Evolutionary conservation across 176 grass and related monocot genomes (phyloP).

Genomic region (Luzula sylvatica): DNA sequence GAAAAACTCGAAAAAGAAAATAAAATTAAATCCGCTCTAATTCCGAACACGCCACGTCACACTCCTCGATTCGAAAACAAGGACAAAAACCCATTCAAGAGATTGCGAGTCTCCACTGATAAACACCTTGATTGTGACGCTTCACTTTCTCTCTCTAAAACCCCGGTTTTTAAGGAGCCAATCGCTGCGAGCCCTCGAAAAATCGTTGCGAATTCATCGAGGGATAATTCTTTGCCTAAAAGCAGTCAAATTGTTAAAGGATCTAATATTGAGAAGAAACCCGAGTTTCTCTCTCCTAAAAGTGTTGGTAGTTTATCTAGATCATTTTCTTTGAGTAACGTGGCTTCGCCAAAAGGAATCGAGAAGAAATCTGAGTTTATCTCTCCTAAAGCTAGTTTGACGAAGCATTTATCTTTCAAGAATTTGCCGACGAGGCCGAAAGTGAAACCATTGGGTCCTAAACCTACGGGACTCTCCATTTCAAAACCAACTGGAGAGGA

Average conservation of each 20-base stretch:
- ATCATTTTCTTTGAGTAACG: slow-evolving; percentile 39
- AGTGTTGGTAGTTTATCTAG: slow-evolving; percentile 46
- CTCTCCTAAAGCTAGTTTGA: slow-evolving; percentile 61
- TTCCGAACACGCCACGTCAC: slow-evolving; percentile 4
- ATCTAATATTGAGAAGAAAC: slow-evolving; percentile 23
- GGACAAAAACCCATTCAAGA: slow-evolving; percentile 22
- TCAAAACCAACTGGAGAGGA: slow-evolving; percentile 35
- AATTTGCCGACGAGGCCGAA: slow-evolving; percentile 42
- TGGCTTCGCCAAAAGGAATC: slow-evolving; percentile 13
- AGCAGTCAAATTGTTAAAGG: slow-evolving; percentile 26
- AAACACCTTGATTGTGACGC: neutral
- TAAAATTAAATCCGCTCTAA: slow-evolving; percentile 24
- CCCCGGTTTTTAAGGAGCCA: slow-evolving; percentile 2
- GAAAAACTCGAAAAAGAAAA: slow-evolving; percentile 25
- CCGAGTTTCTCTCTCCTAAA: too few species aligned
- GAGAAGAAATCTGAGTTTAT: slow-evolving; percentile 41
- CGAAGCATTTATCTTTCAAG: slow-evolving; percentile 72
- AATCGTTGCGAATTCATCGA: neutral
- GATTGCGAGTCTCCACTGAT: slow-evolving; percentile 12
- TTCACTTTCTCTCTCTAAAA: neutral
- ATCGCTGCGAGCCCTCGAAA: slow-evolving; percentile 14
- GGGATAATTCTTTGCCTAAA: neutral
- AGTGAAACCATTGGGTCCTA: slow-evolving; percentile 58
- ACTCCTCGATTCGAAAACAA: slow-evolving; percentile 30
- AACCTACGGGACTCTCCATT: slow-evolving; percentile 28